phyloP scores from a whole-genome alignment of 352 stramenopile species.

The Pythium vanterpoolii region DNA sequence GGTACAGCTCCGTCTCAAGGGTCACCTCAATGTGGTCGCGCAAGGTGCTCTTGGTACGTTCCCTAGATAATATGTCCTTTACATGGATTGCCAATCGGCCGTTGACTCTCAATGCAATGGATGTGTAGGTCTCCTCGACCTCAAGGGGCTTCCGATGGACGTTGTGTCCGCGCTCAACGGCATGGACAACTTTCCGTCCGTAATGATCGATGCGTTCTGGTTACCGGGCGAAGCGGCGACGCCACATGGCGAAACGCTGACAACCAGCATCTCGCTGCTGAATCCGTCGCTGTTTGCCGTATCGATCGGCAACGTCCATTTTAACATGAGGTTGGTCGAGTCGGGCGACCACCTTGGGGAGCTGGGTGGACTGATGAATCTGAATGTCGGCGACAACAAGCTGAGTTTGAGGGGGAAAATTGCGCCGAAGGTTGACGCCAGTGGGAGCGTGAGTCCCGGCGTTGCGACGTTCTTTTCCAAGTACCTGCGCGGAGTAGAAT shows the following conservation, averaged over 20 bases:
- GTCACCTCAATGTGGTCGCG: conserved; percentile 58
- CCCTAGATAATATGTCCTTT: neutral
- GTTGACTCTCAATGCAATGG: neutral
- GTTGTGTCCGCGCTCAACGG: conserved; percentile 39
- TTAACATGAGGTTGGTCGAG: conserved; percentile 48
- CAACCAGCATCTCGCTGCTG: conserved; percentile 55
- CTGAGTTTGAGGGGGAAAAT: conserved; percentile 46
- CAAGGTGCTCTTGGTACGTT: conserved; percentile 56
- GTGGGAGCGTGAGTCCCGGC: conserved; percentile 42
- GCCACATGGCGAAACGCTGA: conserved; percentile 45
- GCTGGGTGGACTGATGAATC: conserved; percentile 51
- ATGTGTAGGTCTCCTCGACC: conserved; percentile 43
- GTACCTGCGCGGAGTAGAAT: conserved; percentile 56
- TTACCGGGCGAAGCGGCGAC: conserved; percentile 44
- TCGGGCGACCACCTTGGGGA: conserved; percentile 28
- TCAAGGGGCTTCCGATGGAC: conserved; percentile 48
- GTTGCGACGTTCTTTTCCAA: conserved; percentile 65
- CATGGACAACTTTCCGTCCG: conserved; percentile 61
- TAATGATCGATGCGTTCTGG: conserved; percentile 58
- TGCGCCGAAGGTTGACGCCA: conserved; percentile 38
- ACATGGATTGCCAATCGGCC: neutral
- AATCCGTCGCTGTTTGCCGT: conserved; percentile 75
- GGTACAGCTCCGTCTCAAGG: conserved; percentile 45
- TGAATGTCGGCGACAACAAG: conserved; percentile 46
- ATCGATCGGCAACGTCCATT: conserved; percentile 40